Evolutionary conservation across 2,329 filamentous ascomycete species (phyloP), one percentile per base, ranked within the genome.

Genomic region (Sclerotinia sclerotiorum): DNA sequence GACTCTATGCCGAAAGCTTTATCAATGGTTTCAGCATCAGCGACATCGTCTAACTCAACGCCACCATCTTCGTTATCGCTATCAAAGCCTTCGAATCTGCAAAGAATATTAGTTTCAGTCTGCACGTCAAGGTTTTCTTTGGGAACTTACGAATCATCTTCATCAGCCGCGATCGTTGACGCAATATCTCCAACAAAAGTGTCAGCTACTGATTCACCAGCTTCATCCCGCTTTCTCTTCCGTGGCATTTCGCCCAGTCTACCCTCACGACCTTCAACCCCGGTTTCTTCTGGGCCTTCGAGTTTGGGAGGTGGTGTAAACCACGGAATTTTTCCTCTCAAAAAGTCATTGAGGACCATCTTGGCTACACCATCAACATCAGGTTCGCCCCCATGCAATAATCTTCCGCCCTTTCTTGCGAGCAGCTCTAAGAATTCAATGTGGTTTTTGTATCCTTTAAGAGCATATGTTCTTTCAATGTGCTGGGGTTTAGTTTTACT

Each of bases 261-360:
- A 17, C 93, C 93, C 70, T 91, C 86, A 58, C 93, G 87, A 6
- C 92, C 91, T 70, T 89, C 87, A n/a, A 89, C 80, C 29, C 74
- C 73, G 44, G 81, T 80, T 19, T 81, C 82, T 44, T 86, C 84
- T 8, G 82, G 82, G 13, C 81, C 82, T 60, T 86, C 86, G 4
- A 79, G 77, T 19, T 84, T 80, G 2, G 94, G 93, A 13, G 93
- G 89, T 11, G 93, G 88, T 0, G 92, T 95, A 77, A 93, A 99
- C 95, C 96, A 99, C 1, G 95, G 95, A 35, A 98, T 92, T 80
- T 94, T 97, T 68, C 95, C 95, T 72, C 95, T 84, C 76, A 98
- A 87, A 78, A 98, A 99, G 77, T 99, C 95, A 76, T 97, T 98
- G 69, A 99, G 82, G 0, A 99, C 91, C 88, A 97, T 97, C 80